Conservation (phyloP, 164 flowering plant genomes). For the Malania oleifera region DNA sequence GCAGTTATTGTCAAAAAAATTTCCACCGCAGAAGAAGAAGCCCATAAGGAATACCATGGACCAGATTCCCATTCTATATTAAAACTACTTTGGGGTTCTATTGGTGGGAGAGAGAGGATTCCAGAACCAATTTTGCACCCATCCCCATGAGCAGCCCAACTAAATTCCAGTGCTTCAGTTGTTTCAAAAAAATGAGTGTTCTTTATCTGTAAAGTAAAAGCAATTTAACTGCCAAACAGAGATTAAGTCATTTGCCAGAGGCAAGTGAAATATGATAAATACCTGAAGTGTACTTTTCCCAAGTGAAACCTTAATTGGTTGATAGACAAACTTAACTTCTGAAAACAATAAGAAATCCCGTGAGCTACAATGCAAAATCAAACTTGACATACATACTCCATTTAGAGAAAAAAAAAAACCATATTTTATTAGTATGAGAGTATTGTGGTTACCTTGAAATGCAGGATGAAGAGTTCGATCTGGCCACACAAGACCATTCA, state of each 20-base stretch:
- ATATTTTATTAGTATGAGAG: neutral
- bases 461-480: slow-evolving; percentile 97
- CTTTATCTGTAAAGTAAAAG: slow-evolving; percentile 45
- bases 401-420: too few relatives aligned
- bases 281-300: slow-evolving; percentile 57
- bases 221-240: neutral
- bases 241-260: neutral
- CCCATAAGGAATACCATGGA: slow-evolving; percentile 68
- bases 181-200: slow-evolving; percentile 61
- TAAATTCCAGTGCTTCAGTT: slow-evolving; percentile 59
- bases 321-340: slow-evolving; percentile 91
- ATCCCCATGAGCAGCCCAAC: slow-evolving; percentile 69
- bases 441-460: slow-evolving; percentile 50
- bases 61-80: slow-evolving; percentile 54
- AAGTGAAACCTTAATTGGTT: slow-evolving; percentile 71
- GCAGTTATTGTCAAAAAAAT: slow-evolving; percentile 55
- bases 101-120: slow-evolving; percentile 44
- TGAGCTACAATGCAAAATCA: neutral
- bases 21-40: slow-evolving; percentile 54
- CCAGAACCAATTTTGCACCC: slow-evolving; percentile 74
- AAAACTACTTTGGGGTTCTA: slow-evolving; percentile 61
- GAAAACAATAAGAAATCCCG: slow-evolving; percentile 24
- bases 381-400: too few relatives aligned
- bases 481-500: slow-evolving; percentile 88
- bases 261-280: slow-evolving; percentile 8